Percentiles rank a stretch among this genome's conserved stretches.
Conservation (phyloP, 164 flowering plant genomes). For the Saururus chinensis region DNA sequence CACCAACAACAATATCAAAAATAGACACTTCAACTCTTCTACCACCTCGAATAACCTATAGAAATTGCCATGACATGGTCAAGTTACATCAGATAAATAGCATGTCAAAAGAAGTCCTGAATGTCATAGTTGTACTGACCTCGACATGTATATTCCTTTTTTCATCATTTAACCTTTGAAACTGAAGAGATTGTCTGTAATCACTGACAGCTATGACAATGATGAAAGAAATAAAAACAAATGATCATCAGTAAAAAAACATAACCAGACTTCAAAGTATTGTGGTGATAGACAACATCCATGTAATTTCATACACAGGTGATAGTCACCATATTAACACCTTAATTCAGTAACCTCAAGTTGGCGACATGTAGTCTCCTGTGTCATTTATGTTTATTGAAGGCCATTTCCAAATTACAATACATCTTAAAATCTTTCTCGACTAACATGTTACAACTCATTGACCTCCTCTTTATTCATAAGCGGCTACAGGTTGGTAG, state of each 20-base stretch:
- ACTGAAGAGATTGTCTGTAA: conserved; percentile 85
- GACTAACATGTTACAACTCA: no score
- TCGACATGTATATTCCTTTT: conserved; percentile 81
- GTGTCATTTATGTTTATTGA: no score
- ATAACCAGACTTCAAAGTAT: no score
- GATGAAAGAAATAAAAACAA: background rate
- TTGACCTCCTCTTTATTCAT: no score
- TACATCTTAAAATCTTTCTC: no score
- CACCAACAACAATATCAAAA: conserved; percentile 95
- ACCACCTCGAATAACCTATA: conserved; percentile 82
- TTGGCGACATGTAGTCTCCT: no score
- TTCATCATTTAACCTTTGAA: conserved; percentile 84
- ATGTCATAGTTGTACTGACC: conserved; percentile 26
- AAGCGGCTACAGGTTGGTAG: no score
- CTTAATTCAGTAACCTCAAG: no score
- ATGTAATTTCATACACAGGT: no score
- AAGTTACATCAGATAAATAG: background rate
- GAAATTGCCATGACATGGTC: background rate
- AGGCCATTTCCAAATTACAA: no score
- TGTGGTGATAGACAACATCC: no score
- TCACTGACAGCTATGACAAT: conserved; percentile 72
- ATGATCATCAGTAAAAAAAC: background rate
- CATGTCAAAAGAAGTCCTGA: background rate
- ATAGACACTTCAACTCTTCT: conserved; percentile 73
- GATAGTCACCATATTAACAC: no score